Evolutionary conservation across 2,329 filamentous ascomycete genomes (phyloP).

Genomic region (Diplodia sapinea): DNA sequence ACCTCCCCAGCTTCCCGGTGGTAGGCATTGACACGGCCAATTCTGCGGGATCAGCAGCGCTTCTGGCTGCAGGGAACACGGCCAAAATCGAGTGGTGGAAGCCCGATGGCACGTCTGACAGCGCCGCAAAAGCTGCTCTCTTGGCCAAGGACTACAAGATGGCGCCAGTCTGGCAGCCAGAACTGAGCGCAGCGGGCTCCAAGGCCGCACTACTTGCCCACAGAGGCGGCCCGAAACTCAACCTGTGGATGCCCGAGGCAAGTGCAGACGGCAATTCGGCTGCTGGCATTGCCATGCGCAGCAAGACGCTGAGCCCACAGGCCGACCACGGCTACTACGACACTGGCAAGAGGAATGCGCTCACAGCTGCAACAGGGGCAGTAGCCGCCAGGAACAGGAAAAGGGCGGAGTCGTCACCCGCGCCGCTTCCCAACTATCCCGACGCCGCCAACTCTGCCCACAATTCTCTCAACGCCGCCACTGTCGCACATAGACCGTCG

Average conservation of each 20-base stretch:
- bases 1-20: constrained; percentile 77
- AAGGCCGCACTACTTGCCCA: constrained; percentile 75
- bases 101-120: constrained; percentile 62
- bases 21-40: constrained; percentile 62
- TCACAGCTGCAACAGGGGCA: constrained; percentile 79
- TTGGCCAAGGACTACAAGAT: constrained; percentile 66
- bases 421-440: constrained; percentile 54
- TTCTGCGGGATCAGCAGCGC: constrained; percentile 76
- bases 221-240: constrained; percentile 58
- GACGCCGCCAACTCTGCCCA: constrained; percentile 65
- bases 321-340: constrained; percentile 55
- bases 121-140: constrained; percentile 65
- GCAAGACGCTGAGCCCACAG: constrained; percentile 54
- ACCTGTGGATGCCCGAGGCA: constrained; percentile 59
- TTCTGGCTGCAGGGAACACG: constrained; percentile 73
- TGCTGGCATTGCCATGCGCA: constrained; percentile 70
- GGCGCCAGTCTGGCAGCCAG: constrained; percentile 67
- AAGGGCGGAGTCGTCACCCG: constrained; percentile 67
- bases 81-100: constrained; percentile 71
- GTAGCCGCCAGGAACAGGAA: constrained; percentile 63
- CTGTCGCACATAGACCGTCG: constrained; percentile 65
- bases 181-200: constrained; percentile 69
- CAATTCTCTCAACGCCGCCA: constrained; percentile 76
- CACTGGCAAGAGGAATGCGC: constrained; percentile 67
- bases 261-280: constrained; percentile 68